Evolutionary conservation across 768 basidiomycete genomes (phyloP), one percentile per base, ranked within the genome.

Genomic region (Sporobolomyces roseus): DNA sequence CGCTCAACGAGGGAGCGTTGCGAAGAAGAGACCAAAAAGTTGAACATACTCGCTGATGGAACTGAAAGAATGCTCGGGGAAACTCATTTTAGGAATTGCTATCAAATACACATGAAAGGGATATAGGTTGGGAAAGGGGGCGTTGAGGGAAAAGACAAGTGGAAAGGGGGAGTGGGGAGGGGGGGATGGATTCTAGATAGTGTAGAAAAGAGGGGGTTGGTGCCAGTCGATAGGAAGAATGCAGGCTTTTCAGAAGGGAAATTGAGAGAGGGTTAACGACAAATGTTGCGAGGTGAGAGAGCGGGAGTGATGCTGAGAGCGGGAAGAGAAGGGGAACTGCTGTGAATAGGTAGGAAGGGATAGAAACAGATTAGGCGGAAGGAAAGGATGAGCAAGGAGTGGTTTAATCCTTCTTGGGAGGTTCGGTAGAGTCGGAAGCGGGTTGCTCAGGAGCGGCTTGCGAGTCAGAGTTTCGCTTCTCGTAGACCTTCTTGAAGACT

Each of bases 401-500:
- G 45, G 21, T 60, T 60, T 60, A 60, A 27, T 60, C 58, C 58
- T 60, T 60, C 58, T 60, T 60, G 58, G 58, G 56, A n/a, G 56
- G 43, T 46, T 60, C 58, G 32, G 58, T 60, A 27, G 58, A 60
- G 29, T 60, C 58, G 58, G 58, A 27, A 48, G 58, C 58, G 45
- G 58, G 58, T 48, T 60, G 58, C 32, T 60, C 58, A 58, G 56
- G 56, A 10, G 58, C 43, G 58, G 58, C 45, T 48, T 60, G 58
- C 10, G 43, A 43, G 30, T 60, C 58, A 17, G 48, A 45, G 58
- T 60, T 60, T 27, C 58, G 58, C 58, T 60, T 60, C 45, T 60
- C 58, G 58, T 60, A 60, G 7, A 60, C 58, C 58, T 60, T 60
- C 58, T 60, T 60, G 58, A 60, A 60, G 45, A 60, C 54, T 55